phyloP scores from a whole-genome alignment of 2,329 filamentous ascomycete species.

The Sclerotinia minor region DNA sequence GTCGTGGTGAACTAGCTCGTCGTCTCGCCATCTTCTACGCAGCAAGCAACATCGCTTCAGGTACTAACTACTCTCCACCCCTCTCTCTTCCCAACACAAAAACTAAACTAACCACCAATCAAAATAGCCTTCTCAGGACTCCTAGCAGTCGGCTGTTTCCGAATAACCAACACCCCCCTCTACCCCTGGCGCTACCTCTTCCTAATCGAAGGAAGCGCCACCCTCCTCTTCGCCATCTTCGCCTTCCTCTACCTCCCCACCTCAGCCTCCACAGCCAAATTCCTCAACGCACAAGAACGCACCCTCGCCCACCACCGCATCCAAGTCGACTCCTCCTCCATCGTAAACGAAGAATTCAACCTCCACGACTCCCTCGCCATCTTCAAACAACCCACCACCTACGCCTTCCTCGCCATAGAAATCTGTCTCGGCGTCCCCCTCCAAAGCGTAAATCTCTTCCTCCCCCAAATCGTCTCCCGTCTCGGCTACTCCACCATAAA shows the following conservation, averaged over 20 bases:
- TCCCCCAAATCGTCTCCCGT: constrained; percentile 56
- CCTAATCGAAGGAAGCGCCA: constrained; percentile 45
- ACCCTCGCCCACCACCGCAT: constrained; percentile 42
- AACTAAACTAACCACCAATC: background rate
- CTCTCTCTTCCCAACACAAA: background rate
- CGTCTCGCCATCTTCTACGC: constrained; percentile 70
- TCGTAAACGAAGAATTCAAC: constrained; percentile 55
- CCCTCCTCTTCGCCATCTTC: constrained; percentile 39
- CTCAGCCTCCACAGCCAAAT: constrained; percentile 38
- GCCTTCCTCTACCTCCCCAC: constrained; percentile 44
- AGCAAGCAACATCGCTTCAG: background rate
- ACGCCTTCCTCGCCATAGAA: constrained; percentile 53
- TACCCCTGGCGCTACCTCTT: constrained; percentile 55
- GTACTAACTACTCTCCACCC: background rate
- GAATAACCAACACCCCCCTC: constrained; percentile 51
- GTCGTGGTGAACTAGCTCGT: constrained; percentile 68
- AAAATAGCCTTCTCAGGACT: constrained; percentile 53
- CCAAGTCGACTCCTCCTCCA: constrained; percentile 62
- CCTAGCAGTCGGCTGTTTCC: constrained; percentile 48
- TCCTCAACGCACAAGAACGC: constrained; percentile 41
- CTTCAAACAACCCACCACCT: constrained; percentile 49
- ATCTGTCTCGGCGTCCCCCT: constrained; percentile 61
- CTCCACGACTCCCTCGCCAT: constrained; percentile 53
- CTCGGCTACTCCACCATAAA: constrained; percentile 52
- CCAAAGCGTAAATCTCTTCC: constrained; percentile 55